Evolutionary conservation across 495 filamentous ascomycete species (phyloP), one percentile per base, ranked within the genome.

Genomic region (Aspergillus egyptiacus): DNA sequence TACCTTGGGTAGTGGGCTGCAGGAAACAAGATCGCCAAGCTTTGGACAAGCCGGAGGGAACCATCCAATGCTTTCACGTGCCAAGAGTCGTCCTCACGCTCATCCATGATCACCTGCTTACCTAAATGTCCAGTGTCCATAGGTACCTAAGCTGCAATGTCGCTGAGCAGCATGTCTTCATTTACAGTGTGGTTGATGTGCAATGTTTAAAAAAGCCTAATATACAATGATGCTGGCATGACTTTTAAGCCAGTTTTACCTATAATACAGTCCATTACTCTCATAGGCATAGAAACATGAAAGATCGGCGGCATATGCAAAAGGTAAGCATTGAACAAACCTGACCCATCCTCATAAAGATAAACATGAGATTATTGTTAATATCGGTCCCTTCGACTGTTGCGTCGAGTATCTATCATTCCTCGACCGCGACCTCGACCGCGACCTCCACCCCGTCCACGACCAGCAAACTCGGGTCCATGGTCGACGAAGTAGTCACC

Each of bases 401-500:
- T 56, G 15, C 65, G 49, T 52, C 66, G 64, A 7, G 60, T 63
- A 38, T 66, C 57, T 22, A 66, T 60, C 42, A 61, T 56, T 8
- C 67, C 60, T 49, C 68, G 64, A 19, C 72, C 68, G 30, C 63
- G 59, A 48, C 73, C 59, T 11, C 63, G 50, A n/a, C 70, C 57
- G 32, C 69, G 62, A 31, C 64, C 42, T 39, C 52, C 54, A 15
- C 67, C 63, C 19, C 65, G 55, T 11, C 46, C 23, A 41, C 68
- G 61, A 37, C 61, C 53, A 6, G 65, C 52, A 54, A 81, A 80
- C 61, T 95, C 89, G 5, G 77, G 76, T 2, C 89, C 90, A 50
- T 78, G 69, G 64, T 95, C 87, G 37, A 94, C 85, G 36, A 95
- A 75, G 0, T 63, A 35, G 50, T 83, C 79, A 1, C 73, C 77